phyloP scores from a whole-genome alignment of 495 filamentous ascomycete genomes.

The Oleoguttula mirabilis region DNA sequence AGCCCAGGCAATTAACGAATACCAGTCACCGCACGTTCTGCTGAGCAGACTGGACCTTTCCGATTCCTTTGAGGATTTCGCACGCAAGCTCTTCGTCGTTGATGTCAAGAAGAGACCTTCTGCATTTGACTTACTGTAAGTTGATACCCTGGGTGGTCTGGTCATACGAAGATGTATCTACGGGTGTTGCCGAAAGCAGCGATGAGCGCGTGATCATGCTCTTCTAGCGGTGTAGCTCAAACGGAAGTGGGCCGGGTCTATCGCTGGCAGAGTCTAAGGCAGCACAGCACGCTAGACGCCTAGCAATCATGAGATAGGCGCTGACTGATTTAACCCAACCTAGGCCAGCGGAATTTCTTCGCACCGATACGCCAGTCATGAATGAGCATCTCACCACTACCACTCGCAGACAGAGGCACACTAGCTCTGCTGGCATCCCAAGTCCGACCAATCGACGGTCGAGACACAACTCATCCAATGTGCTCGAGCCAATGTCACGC shows the following conservation, averaged over 20 bases:
- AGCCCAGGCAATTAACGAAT: slow-evolving; percentile 56
- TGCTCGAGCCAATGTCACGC: slow-evolving; percentile 41
- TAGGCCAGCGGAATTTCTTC: slow-evolving; percentile 83
- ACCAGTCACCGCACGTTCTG: slow-evolving; percentile 63
- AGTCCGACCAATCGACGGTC: slow-evolving; percentile 12
- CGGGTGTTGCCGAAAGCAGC: too few relatives aligned
- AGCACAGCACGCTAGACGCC: too few relatives aligned
- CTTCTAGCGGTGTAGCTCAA: too few relatives aligned
- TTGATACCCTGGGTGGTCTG: too few relatives aligned
- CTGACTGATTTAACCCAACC: too few relatives aligned
- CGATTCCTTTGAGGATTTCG: slow-evolving; percentile 60
- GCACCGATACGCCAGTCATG: slow-evolving; percentile 44
- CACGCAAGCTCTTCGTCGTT: slow-evolving; percentile 67
- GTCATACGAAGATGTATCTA: too few relatives aligned
- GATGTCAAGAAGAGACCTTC: slow-evolving; percentile 75
- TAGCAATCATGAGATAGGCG: too few relatives aligned
- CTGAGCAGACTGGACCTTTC: slow-evolving; percentile 55
- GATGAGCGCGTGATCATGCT: too few relatives aligned
- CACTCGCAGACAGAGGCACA: too few relatives aligned
- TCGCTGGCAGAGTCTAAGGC: too few relatives aligned
- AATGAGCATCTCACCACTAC: too few relatives aligned
- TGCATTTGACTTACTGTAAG: slow-evolving; percentile 77
- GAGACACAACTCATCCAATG: slow-evolving; percentile 15
- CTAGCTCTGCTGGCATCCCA: slow-evolving; percentile 4
- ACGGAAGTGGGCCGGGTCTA: too few relatives aligned